A percentile compares a stretch with the other conserved stretches of the same genome.
These are phyloP conservation scores for Komagataella pseudopastoris DNA, from an alignment of 805 yeast species.

Conservation along the genomic window DNA sequence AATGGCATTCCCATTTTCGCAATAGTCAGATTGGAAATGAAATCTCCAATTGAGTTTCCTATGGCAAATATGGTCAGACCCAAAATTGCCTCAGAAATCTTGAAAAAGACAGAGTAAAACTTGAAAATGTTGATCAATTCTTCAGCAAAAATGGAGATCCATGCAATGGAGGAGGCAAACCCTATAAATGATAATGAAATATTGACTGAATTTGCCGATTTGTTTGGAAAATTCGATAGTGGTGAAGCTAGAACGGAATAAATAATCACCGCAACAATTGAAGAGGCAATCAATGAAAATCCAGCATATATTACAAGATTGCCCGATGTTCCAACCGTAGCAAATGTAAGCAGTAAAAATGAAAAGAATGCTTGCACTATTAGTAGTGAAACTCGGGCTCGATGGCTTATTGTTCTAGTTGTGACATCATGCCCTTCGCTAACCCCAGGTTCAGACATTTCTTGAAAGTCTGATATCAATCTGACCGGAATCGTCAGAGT, in stretches of 20 bases:
- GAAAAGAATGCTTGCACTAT: constrained; percentile 18
- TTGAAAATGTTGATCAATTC: constrained; percentile 56
- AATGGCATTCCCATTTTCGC: constrained; percentile 73
- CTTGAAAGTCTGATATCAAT: constrained; percentile 7
- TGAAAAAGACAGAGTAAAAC: constrained; percentile 41
- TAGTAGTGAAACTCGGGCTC: constrained; percentile 6
- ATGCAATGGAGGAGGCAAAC: constrained; percentile 48
- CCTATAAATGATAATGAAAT: constrained; percentile 34
- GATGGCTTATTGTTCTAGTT: background rate
- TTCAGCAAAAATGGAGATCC: constrained; percentile 59
- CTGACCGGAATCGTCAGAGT: constrained; percentile 21
- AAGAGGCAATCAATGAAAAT: constrained; percentile 1
- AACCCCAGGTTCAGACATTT: background rate
- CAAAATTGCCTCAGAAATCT: constrained; percentile 62
- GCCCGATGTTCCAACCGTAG: constrained; percentile 6
- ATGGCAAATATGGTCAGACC: constrained; percentile 85
- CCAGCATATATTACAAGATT: background rate
- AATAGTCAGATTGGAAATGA: constrained; percentile 70
- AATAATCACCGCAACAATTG: background rate
- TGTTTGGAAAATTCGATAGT: background rate
- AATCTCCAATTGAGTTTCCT: constrained; percentile 88
- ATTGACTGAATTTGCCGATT: constrained; percentile 11
- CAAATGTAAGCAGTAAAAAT: constrained; percentile 12
- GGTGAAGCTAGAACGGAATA: constrained; percentile 1
- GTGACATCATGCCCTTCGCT: background rate